phyloP scores from a whole-genome alignment of 148 eudicot species.

The Nepenthes mirabilis region DNA sequence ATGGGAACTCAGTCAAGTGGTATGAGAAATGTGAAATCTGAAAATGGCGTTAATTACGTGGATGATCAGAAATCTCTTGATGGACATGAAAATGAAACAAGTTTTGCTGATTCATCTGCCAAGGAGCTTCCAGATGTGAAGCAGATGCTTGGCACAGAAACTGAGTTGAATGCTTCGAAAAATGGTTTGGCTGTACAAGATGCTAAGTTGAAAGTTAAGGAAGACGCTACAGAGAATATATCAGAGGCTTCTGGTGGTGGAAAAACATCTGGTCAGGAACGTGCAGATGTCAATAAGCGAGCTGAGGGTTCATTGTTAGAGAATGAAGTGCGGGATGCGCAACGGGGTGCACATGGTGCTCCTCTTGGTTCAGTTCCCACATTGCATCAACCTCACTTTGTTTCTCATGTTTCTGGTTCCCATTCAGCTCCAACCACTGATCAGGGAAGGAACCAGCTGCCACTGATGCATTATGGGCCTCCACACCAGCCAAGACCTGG shows the following conservation, averaged over 20 bases:
- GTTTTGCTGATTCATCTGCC: slow-evolving; percentile 7
- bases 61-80: slow-evolving; percentile 13
- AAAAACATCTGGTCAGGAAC: slow-evolving; percentile 12
- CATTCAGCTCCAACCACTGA: slow-evolving; percentile 22
- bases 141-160: slow-evolving; percentile 13
- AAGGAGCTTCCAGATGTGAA: slow-evolving; percentile 13
- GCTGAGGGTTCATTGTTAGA: slow-evolving; percentile 9
- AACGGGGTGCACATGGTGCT: slow-evolving; percentile 15
- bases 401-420: slow-evolving; percentile 17
- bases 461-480: slow-evolving; percentile 25
- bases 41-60: slow-evolving; percentile 10
- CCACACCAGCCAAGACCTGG: slow-evolving; percentile 30
- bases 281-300: slow-evolving; percentile 14
- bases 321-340: slow-evolving; percentile 2
- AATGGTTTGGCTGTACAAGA: slow-evolving; percentile 19
- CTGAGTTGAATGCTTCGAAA: slow-evolving; percentile 17
- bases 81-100: slow-evolving; percentile 8
- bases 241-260: slow-evolving; percentile 18
- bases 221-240: slow-evolving; percentile 17
- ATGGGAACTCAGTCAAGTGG: slow-evolving; percentile 17
- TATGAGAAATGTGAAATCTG: slow-evolving; percentile 19
- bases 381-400: slow-evolving; percentile 16
- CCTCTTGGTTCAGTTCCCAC: slow-evolving; percentile 12
- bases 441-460: slow-evolving; percentile 24
- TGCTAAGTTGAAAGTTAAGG: slow-evolving; percentile 19